Evolutionary conservation across 768 basidiomycete genomes (phyloP), one percentile per base, ranked within the genome.

Genomic region (Kwoniella botswanensis): DNA sequence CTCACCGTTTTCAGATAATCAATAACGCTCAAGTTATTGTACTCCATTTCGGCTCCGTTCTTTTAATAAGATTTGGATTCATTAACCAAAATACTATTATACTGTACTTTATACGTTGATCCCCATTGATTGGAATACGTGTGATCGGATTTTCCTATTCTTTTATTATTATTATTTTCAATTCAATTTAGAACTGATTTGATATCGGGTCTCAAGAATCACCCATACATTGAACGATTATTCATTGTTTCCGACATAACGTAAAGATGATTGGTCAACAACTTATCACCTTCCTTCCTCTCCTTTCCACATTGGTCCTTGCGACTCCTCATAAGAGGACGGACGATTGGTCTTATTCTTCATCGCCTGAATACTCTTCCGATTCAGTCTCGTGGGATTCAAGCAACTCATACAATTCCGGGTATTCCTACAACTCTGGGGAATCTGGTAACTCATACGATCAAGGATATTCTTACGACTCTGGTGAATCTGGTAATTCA

Each of bases 41-140:
- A 9, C 53, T 26, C 35, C 7, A 62, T 21, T 62, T 42, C 26
- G 63, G 63, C 50, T 64, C 63, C 63, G 52, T 54, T 64, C 63
- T 64, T 64, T 64, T 54, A 53, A 64, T 35, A 64, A 64, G 63
- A 64, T 43, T 52, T 54, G 46, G 46, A 50, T 50, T 46, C 12
- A 18, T 50, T 17, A 1, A 17, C 35, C 35, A 35, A 35, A 35
- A 6, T 35, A 35, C 26, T 26, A 26, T 26, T 26, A 3, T 26
- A 26, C 35, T 9, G 35, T 35, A 35, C 7, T 50, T 50, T 18
- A 53, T 53, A 29, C 9, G 15, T 63, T 50, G 17, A 17, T 64
- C 13, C 24, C 17, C 63, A 13, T 54, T 22, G 21, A 17, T 5
- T 29, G 35, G 35, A 35, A 35, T 35, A 35, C 35, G 35, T 35